Base-by-base conservation (phyloP, 129 eudicot genomes). In the Chrysanthemum makinoi region DNA sequence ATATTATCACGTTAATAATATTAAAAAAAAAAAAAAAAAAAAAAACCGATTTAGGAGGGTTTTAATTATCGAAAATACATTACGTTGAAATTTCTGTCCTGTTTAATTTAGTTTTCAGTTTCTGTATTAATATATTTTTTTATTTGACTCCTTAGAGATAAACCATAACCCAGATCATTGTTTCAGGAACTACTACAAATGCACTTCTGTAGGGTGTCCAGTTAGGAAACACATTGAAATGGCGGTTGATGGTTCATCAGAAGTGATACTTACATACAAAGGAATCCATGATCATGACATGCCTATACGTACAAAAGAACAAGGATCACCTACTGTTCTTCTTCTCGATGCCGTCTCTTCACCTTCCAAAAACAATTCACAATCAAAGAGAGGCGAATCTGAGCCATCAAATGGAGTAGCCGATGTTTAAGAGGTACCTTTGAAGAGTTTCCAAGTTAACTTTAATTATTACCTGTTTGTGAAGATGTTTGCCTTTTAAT, bases 131-230 rank as follows among this genome's bases (percentile, higher is more conserved):
- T 24, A 24, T 20, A 3, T 1, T 39, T 6, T 39, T 39, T 39
- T 39, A 39, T 39, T 39, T 7, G 10, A 39, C 46, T 39, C 46
- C 2, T 52, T 52, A 52, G n/a, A 52, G 8, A 52, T 52, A 3
- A 52, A 13, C n/a, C 18, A 0, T 52, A 52, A 52, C 62, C 22
- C 49, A 47, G 19, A 54, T 33, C 20, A n/a, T 39, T 54, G 55
- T 82, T 82, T 79, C 89, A 92, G 98, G 91, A 92, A 89, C 78
- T 92, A 92, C 84, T 92, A 92, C 73, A 77, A 87, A 68, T 92
- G 98, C 81, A 86, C 98, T 11, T 89, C 96, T 46, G 84, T 95
- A 26, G 96, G 98, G 64, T 92, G 98, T 69, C 98, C 96, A 5
- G 98, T 85, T 72, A 77, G 98, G 72, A 92, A 92, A 83, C 96